Conservation (phyloP, 2,329 filamentous ascomycete species). For the Diaporthe caulivora region DNA sequence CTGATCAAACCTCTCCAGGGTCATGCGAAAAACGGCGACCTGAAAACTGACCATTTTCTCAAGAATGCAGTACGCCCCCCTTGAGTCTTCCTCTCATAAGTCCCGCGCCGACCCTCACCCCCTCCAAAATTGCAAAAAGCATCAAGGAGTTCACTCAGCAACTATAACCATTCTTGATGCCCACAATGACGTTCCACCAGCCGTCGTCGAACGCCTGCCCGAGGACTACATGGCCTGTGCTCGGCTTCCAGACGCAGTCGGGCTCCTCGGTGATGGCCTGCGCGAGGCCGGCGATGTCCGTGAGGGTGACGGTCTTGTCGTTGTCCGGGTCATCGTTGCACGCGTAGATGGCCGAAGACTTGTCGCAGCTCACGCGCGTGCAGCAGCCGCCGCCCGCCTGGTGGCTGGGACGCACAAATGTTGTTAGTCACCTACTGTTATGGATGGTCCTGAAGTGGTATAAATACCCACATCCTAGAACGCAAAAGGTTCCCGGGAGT, state of each 20-base stretch:
- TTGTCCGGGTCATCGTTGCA: conserved; percentile 20
- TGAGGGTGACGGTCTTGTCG: background rate
- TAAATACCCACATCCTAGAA: too few relatives aligned
- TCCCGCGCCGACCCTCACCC: too few relatives aligned
- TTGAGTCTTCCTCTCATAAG: background rate
- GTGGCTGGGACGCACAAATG: too few relatives aligned
- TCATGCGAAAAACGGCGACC: too few relatives aligned
- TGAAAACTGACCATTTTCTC: too few relatives aligned
- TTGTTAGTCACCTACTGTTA: too few relatives aligned
- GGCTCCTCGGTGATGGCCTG: background rate
- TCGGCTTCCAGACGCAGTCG: conserved; percentile 4
- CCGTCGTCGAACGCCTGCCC: conserved; percentile 31
- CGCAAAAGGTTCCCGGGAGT: too few relatives aligned
- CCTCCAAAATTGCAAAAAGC: too few relatives aligned
- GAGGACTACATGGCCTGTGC: background rate
- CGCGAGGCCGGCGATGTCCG: background rate
- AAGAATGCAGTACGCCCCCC: background rate
- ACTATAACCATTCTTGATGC: background rate
- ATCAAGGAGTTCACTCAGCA: background rate
- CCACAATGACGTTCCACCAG: conserved; percentile 26
- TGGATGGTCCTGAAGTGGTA: too few relatives aligned
- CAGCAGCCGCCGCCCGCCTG: conserved; percentile 11
- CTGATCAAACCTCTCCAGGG: too few relatives aligned
- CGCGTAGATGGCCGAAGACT: conserved; percentile 13
- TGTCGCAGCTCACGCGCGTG: background rate